Conservation (phyloP, 768 basidiomycete genomes). For the Lactarius trivialis region DNA sequence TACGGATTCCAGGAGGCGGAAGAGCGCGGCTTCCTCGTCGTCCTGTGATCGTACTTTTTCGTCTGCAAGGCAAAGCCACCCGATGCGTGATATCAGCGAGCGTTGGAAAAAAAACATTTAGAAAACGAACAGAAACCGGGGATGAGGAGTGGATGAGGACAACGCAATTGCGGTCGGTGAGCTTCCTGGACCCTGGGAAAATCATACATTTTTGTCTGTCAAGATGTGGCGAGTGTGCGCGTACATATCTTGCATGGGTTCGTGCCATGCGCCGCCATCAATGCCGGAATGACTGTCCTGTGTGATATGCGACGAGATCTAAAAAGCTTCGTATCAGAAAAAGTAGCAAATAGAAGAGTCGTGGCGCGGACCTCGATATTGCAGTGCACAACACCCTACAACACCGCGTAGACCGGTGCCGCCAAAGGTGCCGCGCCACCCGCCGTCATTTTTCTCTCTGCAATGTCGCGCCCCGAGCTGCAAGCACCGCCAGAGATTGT, state of each 20-base stretch:
- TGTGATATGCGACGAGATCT: slow-evolving; percentile 66
- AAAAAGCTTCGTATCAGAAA: not conserved
- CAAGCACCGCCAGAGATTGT: slow-evolving; percentile 70
- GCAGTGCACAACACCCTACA: slow-evolving; percentile 93
- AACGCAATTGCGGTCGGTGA: slow-evolving; percentile 50
- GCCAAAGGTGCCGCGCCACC: no score
- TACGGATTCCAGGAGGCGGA: slow-evolving; percentile 60
- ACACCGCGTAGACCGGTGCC: no score
- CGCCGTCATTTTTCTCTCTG: no score
- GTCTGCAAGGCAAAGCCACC: slow-evolving; percentile 37
- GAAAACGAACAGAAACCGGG: slow-evolving; percentile 63
- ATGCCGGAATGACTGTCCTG: slow-evolving; percentile 86
- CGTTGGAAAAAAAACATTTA: not conserved
- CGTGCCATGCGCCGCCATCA: slow-evolving; percentile 80
- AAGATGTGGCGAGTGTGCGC: slow-evolving; percentile 22
- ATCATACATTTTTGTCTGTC: not conserved
- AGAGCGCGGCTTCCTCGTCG: slow-evolving; percentile 58
- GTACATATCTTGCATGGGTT: slow-evolving; percentile 97
- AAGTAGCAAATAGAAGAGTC: not conserved
- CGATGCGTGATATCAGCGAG: not conserved
- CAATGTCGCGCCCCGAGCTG: slow-evolving; percentile 57
- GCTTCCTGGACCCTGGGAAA: slow-evolving; percentile 57
- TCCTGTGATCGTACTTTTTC: slow-evolving; percentile 68
- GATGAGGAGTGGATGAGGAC: slow-evolving; percentile 73
- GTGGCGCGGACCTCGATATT: slow-evolving; percentile 51